Base-by-base conservation (phyloP, 345 rosid species). In the Hibiscus trionum region DNA sequence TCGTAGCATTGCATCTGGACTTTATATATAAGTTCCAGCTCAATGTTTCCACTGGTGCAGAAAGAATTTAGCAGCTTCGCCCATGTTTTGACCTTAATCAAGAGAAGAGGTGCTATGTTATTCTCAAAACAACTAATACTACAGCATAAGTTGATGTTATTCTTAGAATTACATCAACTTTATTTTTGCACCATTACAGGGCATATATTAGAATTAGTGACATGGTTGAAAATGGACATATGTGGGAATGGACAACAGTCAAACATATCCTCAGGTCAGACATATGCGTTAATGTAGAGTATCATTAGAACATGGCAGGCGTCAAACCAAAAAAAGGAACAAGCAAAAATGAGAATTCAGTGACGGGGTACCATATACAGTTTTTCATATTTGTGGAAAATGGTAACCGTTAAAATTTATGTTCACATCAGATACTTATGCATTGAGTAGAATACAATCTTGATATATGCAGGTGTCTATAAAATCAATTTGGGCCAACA, bases 1-100 rank as follows among this genome's bases (percentile, higher is more conserved):
- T 93, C 99, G 35, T 96, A 93, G 80, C 96, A 96, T 75, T 96
- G 99, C 95, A 91, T 86, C 82, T 96, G 99, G 56, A 93, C 95
- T 77, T 96, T 93, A 83, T 96, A 96, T 74, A 93, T 75, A 37
- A 96, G 93, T 74, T 96, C 99, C 79, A 96, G 86, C 91, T 93
- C 92, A 64, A 93, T 90, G 78, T 88, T 96, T 47, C 91, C 95
- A 53, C 75, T 91, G 76, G 87, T 90, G 77, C 99, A 96, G 83
- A 93, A 87, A 3, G 88, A 72, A 79, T 90, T 86, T 62, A 96
- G 77, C 71, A 96, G 88, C 27, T 81, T 52, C 21, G 98, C 96
- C 98, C 98, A 96, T 66, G 91, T 81, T 83, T 91, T 96, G 70
- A 93, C 99, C 99, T 96, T 80, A 27, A 68, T 67, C 8, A 68